A percentile compares a stretch with the other conserved stretches of the same genome.
Conservation (phyloP, 2,329 filamentous ascomycete genomes). For the Pseudogymnoascus sp. region DNA sequence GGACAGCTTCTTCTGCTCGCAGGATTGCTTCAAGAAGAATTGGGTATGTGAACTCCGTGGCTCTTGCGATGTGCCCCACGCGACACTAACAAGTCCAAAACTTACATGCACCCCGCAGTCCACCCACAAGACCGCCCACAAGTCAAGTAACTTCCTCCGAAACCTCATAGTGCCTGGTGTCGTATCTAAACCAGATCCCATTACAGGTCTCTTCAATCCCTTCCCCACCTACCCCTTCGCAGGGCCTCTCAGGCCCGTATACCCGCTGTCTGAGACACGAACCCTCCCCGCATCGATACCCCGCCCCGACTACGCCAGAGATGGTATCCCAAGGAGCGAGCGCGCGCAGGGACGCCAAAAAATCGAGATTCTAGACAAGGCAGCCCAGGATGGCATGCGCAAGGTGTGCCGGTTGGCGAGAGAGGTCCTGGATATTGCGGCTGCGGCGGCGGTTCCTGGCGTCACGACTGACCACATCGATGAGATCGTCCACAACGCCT, state of each 20-base stretch:
- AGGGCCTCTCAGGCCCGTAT: slow-evolving; percentile 75
- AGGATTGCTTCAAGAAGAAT: slow-evolving; percentile 98
- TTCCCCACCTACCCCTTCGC: slow-evolving; percentile 83
- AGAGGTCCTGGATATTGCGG: slow-evolving; percentile 89
- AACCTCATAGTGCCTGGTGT: slow-evolving; percentile 68
- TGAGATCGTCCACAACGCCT: slow-evolving; percentile 89
- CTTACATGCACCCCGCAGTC: slow-evolving; percentile 41
- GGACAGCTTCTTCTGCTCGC: slow-evolving; percentile 93
- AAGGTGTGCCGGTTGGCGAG: slow-evolving; percentile 81
- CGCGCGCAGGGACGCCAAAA: slow-evolving; percentile 63
- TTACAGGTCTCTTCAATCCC: slow-evolving; percentile 81
- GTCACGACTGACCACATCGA: slow-evolving; percentile 95
- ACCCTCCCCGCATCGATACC: slow-evolving; percentile 71
- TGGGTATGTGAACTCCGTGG: slow-evolving; percentile 58
- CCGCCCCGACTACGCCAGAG: slow-evolving; percentile 78
- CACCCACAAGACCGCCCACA: slow-evolving; percentile 78
- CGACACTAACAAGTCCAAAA: not conserved
- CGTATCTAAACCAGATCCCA: slow-evolving; percentile 87
- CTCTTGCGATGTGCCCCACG: not conserved
- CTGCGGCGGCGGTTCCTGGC: slow-evolving; percentile 74
- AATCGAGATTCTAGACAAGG: slow-evolving; percentile 71
- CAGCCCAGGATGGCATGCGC: slow-evolving; percentile 77
- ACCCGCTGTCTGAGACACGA: slow-evolving; percentile 67
- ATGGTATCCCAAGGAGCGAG: slow-evolving; percentile 64
- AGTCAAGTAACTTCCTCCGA: slow-evolving; percentile 67